Evolutionary conservation across 768 basidiomycete genomes (phyloP).

Genomic region (Suillus subaureus): DNA sequence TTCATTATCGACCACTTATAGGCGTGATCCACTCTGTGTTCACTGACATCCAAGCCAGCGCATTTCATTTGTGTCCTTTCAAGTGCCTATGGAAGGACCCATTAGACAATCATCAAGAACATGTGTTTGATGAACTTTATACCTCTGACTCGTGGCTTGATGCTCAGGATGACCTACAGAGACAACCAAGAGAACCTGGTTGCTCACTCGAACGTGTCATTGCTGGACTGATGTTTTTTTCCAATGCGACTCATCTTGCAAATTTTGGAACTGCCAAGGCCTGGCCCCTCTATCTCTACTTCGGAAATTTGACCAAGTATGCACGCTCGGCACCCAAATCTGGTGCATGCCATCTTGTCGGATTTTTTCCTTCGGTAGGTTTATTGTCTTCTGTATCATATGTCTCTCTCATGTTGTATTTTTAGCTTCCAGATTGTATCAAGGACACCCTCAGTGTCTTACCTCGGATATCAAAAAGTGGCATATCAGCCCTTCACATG

Average conservation of each 20-base stretch:
- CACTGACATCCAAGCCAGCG: not conserved
- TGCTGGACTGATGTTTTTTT: not conserved
- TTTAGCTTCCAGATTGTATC: constrained; percentile 20
- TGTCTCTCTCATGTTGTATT: not conserved
- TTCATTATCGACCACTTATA: constrained; percentile 19
- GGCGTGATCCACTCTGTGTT: constrained; percentile 17
- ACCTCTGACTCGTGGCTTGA: constrained; percentile 19
- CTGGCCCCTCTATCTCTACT: constrained; percentile 20
- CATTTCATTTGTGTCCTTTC: constrained; percentile 28
- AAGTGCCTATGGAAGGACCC: constrained; percentile 16
- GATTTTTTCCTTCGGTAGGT: constrained; percentile 21
- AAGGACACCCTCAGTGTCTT: constrained; percentile 13
- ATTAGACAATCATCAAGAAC: constrained; percentile 6
- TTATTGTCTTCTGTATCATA: too few species aligned
- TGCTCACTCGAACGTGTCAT: constrained; percentile 19
- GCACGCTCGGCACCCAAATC: constrained; percentile 8
- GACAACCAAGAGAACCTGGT: constrained; percentile 11
- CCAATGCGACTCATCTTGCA: constrained; percentile 23
- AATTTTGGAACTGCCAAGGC: constrained; percentile 17
- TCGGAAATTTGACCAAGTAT: constrained; percentile 12
- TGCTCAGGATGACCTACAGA: constrained; percentile 21
- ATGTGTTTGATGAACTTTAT: constrained; percentile 22
- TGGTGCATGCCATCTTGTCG: constrained; percentile 22
- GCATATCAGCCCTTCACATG: constrained; percentile 4
- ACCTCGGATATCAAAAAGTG: constrained; percentile 2